Evolutionary conservation across 2,329 filamentous ascomycete species (phyloP).

Genomic region (Phyllosticta paracitricarpa): DNA sequence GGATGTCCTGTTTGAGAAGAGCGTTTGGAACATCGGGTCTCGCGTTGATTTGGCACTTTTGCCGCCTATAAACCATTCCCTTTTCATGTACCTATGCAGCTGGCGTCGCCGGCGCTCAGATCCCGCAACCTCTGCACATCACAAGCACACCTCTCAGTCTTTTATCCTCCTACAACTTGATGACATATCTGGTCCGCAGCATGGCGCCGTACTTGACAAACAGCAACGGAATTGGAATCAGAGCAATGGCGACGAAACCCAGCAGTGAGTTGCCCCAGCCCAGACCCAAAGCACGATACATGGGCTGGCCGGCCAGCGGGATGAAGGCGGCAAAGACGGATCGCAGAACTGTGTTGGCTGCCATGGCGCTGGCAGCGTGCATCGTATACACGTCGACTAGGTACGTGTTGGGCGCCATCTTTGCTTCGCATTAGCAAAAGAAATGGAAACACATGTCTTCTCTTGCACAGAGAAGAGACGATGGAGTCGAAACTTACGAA

Average conservation of each 20-base stretch:
- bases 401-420: conserved; percentile 31
- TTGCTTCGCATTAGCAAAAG: conserved; percentile 4
- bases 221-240: conserved; percentile 26
- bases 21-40: too few relatives aligned
- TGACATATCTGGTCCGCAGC: conserved; percentile 20
- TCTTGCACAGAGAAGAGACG: conserved; percentile 12
- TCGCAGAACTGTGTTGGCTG: conserved; percentile 31
- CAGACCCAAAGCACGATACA: conserved; percentile 30
- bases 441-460: conserved; percentile 17
- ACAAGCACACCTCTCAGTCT: background rate
- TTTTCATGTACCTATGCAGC: too few relatives aligned
- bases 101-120: background rate
- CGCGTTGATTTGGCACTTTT: too few relatives aligned
- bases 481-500: conserved; percentile 16
- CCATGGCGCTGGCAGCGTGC: conserved; percentile 33
- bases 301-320: conserved; percentile 28
- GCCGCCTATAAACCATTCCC: too few relatives aligned
- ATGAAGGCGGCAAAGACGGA: conserved; percentile 29
- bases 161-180: conserved; percentile 16
- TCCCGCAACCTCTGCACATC: background rate
- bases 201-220: conserved; percentile 26
- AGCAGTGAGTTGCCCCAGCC: conserved; percentile 31
- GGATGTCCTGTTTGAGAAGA: too few relatives aligned
- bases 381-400: conserved; percentile 33
- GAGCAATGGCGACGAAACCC: conserved; percentile 22